Percentiles rank a stretch among this genome's conserved stretches.
Conservation (phyloP, 768 basidiomycete genomes). For the Solioccasus polychromus region DNA sequence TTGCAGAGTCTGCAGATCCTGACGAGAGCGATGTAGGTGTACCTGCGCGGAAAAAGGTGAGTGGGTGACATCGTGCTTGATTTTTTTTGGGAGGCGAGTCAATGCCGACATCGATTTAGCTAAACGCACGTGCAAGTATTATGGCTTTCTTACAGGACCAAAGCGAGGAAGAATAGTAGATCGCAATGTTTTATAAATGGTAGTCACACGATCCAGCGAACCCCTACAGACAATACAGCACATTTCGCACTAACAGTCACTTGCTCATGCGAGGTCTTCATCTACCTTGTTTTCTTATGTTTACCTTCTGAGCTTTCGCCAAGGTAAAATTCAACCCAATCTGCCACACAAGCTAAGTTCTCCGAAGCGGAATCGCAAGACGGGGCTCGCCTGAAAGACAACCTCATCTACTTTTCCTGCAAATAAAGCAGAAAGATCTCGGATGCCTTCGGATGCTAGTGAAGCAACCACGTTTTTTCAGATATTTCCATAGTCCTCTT, state of each 20-base stretch:
- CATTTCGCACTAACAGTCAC: neutral
- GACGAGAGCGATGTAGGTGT: slow-evolving; percentile 30
- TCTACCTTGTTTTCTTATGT: too few relatives aligned
- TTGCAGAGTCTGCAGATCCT: slow-evolving; percentile 32
- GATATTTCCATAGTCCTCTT: too few relatives aligned
- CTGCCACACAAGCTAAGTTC: too few relatives aligned
- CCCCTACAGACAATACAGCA: too few relatives aligned
- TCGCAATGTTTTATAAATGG: too few relatives aligned
- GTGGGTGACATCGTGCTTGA: slow-evolving; percentile 4
- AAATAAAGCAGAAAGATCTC: neutral
- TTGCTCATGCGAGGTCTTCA: too few relatives aligned
- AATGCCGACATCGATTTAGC: slow-evolving; percentile 23
- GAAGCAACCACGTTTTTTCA: too few relatives aligned
- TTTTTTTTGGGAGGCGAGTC: too few relatives aligned
- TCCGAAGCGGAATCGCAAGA: too few relatives aligned
- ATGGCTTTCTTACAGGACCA: slow-evolving; percentile 71
- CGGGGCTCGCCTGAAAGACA: neutral
- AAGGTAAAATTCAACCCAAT: too few relatives aligned
- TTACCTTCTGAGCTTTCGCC: too few relatives aligned
- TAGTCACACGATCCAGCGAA: neutral
- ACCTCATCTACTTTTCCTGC: neutral
- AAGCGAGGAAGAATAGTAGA: slow-evolving; percentile 58
- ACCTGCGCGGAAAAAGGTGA: slow-evolving; percentile 44
- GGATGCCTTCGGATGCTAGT: neutral
- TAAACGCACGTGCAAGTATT: slow-evolving; percentile 56